Base-by-base conservation (phyloP, 2,329 filamentous ascomycete species). In the Biscogniauxia mediterranea region DNA sequence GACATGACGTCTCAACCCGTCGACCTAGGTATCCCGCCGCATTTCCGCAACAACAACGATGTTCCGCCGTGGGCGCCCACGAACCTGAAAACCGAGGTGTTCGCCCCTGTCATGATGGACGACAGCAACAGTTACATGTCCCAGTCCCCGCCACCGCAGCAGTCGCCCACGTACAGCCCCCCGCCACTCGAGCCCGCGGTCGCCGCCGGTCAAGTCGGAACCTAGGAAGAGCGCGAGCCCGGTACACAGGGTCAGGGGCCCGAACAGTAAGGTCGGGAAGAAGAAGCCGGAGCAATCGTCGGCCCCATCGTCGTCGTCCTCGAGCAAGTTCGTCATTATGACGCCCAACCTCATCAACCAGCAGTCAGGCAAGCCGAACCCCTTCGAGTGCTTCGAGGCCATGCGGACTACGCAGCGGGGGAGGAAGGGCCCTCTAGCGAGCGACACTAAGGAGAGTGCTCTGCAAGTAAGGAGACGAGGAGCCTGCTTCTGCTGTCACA, bases 401-500 rank as follows among this genome's bases (percentile, higher is more conserved):
- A 77, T 82, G 74, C 77, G 81, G 23, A 78, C 80, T 5, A 81
- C 81, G 7, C 82, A 85, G 63, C 79, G 82, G 58, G 84, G 84
- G 1, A 78, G 84, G 56, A 86, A 86, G 68, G 84, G 84, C 0
- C 83, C 83, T 1, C 71, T 86, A 46, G 80, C 82, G 25, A 77
- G 80, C 54, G 79, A 81, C n/a, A 82, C 79, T 28, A 85, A 85
- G 69, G 77, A 84, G 70, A 81, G 77, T 53, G 84, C 84, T 0
- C 75, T 85, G 2, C 78, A 83, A 59, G 82, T 86, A 11, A 79
- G 84, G 17, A 78, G 83, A 32, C 71, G 78, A 4, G 83, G 84
- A 5, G 84, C 84, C 9, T 86, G 84, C 69, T 86, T 86, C 74
- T 84, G 82, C 73, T 86, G 84, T 68, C 83, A 84, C 68, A 70